Conservation (phyloP, 441 rosid genomes). For the Croton laevigatus region DNA sequence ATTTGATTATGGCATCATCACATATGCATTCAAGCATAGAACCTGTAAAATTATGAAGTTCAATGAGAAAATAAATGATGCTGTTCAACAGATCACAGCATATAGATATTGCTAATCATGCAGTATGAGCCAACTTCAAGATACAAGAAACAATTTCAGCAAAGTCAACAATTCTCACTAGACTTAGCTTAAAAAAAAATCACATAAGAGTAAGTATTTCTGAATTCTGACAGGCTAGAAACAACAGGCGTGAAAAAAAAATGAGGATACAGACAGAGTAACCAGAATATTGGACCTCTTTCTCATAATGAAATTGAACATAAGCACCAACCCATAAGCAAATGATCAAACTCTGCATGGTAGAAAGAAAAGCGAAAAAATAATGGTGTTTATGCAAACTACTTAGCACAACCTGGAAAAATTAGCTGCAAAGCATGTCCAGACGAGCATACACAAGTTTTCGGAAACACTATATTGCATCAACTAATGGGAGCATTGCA, state of each 20-base stretch:
- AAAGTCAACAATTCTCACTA: neutral
- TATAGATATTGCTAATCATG: conserved; percentile 7
- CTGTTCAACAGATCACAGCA: neutral
- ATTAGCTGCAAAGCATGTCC: neutral
- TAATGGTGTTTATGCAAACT: neutral
- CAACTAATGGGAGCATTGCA: neutral
- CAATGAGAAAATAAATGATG: neutral
- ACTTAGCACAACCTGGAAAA: neutral
- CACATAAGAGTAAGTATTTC: neutral
- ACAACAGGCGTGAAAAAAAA: neutral
- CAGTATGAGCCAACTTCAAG: neutral
- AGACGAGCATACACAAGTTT: neutral
- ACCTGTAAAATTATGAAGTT: neutral
- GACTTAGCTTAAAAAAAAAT: neutral
- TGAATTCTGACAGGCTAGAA: neutral
- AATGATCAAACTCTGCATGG: neutral
- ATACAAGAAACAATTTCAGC: neutral
- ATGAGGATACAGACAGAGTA: neutral
- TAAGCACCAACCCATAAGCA: neutral
- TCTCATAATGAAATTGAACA: conserved; percentile 5
- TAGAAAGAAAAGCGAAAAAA: neutral
- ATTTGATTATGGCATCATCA: conserved; percentile 2
- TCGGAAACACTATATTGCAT: neutral
- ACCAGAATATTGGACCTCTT: neutral
- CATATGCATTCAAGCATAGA: conserved; percentile 3